phyloP scores from a whole-genome alignment of 2,329 filamentous ascomycete species.

The Fusarium phyllophilum region DNA sequence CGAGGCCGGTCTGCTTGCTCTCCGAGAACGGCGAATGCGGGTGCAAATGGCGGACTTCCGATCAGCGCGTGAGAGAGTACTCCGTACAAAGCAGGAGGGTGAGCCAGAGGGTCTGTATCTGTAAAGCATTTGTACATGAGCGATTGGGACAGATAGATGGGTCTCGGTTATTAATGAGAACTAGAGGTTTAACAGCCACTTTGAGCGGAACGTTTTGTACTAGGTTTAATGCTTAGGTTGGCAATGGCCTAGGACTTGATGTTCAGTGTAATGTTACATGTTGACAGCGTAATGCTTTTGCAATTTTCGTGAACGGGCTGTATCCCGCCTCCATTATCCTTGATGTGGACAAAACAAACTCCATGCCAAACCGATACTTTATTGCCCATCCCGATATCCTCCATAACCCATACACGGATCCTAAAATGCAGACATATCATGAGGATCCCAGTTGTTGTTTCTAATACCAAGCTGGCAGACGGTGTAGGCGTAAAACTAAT shows the following conservation, averaged over 20 bases:
- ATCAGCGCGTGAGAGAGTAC: slow-evolving; percentile 88
- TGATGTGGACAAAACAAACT: background rate
- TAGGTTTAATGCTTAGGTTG: slow-evolving; percentile 1
- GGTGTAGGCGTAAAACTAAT: slow-evolving; percentile 17
- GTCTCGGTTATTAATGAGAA: slow-evolving; percentile 34
- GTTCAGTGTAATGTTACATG: slow-evolving; percentile 4
- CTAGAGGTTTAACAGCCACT: slow-evolving; percentile 31
- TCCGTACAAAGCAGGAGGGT: slow-evolving; percentile 98
- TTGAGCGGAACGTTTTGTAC: background rate
- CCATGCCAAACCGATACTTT: background rate
- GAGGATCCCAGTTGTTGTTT: slow-evolving; percentile 15
- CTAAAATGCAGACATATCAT: slow-evolving; percentile 23
- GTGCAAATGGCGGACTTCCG: slow-evolving; percentile 99
- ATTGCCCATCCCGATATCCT: background rate
- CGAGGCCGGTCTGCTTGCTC: slow-evolving; percentile 92
- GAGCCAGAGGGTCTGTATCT: slow-evolving; percentile 98
- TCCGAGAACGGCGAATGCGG: slow-evolving; percentile 95
- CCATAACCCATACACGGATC: slow-evolving; percentile 17
- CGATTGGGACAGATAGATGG: slow-evolving; percentile 35
- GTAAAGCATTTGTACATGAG: slow-evolving; percentile 63
- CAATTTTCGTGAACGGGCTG: background rate
- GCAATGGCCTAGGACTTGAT: background rate
- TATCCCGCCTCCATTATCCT: background rate
- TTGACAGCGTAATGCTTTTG: background rate
- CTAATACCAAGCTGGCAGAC: slow-evolving; percentile 4